Conservation (phyloP, 78 protist species). For the Dictyostelium intermedium region DNA sequence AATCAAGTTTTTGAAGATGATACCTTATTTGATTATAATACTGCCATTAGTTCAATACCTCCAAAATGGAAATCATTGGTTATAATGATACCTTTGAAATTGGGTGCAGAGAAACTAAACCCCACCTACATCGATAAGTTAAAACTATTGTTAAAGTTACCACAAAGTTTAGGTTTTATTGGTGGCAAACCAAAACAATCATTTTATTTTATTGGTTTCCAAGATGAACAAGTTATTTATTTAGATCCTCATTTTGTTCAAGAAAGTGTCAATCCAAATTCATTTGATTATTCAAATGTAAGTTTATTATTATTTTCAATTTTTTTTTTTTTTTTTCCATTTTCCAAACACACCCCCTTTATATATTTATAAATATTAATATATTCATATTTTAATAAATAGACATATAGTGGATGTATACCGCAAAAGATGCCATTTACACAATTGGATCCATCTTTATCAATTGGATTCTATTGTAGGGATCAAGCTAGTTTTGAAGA, state of each 20-base stretch:
- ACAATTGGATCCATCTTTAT: constrained; percentile 85
- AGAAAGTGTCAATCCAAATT: constrained; percentile 43
- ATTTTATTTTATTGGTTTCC: constrained; percentile 86
- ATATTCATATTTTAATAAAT: background rate
- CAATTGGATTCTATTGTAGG: constrained; percentile 84
- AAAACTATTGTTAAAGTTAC: constrained; percentile 13
- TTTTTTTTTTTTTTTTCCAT: no score
- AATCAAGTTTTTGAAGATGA: background rate
- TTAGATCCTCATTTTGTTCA: constrained; percentile 90
- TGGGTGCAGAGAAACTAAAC: constrained; percentile 62
- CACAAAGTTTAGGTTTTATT: constrained; percentile 85
- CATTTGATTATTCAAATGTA: constrained; percentile 27
- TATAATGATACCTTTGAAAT: constrained; percentile 48
- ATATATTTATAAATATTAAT: no score
- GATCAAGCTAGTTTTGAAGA: constrained; percentile 76
- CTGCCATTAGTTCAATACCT: background rate
- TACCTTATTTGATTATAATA: background rate
- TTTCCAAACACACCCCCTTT: no score
- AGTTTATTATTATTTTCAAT: no score
- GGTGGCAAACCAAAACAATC: constrained; percentile 89
- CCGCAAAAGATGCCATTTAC: constrained; percentile 83
- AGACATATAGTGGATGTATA: constrained; percentile 82
- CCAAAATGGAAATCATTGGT: constrained; percentile 33
- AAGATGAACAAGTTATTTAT: constrained; percentile 84
- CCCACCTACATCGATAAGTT: constrained; percentile 2